Evolutionary conservation across 176 grass and related monocot genomes (phyloP).

Genomic region (Puya raimondii): DNA sequence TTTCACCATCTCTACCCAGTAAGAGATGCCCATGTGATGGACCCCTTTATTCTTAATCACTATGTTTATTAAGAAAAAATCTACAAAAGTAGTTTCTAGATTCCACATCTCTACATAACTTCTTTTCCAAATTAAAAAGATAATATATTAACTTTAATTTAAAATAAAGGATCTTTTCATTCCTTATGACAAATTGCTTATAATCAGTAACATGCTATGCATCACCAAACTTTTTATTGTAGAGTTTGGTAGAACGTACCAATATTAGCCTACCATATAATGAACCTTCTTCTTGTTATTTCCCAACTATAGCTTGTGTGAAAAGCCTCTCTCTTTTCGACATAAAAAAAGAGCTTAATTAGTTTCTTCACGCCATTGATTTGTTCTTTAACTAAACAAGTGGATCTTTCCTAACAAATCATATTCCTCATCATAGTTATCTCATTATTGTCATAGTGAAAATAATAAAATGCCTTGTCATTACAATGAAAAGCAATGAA

Average conservation of each 20-base stretch:
- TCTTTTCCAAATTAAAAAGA: neutral
- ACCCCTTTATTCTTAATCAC: slow-evolving; percentile 11
- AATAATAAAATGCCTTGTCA: neutral
- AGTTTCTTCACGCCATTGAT: neutral
- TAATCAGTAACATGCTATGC: neutral
- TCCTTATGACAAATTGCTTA: slow-evolving; percentile 11
- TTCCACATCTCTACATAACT: slow-evolving; percentile 4
- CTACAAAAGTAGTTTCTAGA: neutral
- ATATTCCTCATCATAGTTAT: neutral
- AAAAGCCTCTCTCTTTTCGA: neutral
- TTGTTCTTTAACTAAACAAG: neutral
- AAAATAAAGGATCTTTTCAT: neutral
- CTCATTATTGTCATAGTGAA: neutral
- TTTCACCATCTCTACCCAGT: neutral
- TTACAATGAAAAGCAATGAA: neutral
- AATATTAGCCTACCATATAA: neutral
- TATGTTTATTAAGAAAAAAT: neutral
- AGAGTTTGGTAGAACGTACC: neutral
- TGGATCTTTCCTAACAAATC: neutral
- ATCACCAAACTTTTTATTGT: neutral
- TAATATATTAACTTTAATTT: no score
- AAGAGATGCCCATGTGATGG: slow-evolving; percentile 7
- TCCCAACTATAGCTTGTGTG: neutral
- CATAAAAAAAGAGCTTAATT: neutral
- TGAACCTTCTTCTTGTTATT: neutral